Conservation (phyloP, 805 yeast species). For the Nakazawaea ishiwadae region DNA sequence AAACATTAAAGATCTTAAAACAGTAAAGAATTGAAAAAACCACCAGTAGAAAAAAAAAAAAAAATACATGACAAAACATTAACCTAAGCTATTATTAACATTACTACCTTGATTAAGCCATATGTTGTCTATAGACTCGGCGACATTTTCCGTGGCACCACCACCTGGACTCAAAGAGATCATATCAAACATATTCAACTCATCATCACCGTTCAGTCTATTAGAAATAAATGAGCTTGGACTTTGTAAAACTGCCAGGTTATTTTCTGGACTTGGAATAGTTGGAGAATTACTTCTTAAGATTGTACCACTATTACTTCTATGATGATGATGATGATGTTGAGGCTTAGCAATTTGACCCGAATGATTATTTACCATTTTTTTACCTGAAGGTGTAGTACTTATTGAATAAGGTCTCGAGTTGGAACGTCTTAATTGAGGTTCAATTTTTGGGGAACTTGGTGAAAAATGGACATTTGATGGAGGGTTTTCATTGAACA, state of each 20-base stretch:
- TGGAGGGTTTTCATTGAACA: conserved; percentile 11
- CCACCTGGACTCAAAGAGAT: conserved; percentile 8
- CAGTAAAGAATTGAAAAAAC: neutral
- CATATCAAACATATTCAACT: conserved; percentile 12
- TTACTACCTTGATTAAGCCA: conserved; percentile 1
- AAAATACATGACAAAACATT: too few species aligned
- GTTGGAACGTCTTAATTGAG: conserved; percentile 7
- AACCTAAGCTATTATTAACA: too few species aligned
- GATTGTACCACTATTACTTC: conserved; percentile 2
- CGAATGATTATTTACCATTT: conserved; percentile 6
- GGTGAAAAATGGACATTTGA: conserved; percentile 5
- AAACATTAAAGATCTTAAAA: too few species aligned
- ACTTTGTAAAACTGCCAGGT: conserved; percentile 6
- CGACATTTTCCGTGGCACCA: neutral
- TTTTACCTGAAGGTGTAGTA: conserved; percentile 7
- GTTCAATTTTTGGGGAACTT: conserved; percentile 8
- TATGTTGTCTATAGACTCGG: neutral
- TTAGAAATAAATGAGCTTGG: conserved; percentile 6
- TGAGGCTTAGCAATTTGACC: conserved; percentile 12
- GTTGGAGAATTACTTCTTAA: neutral
- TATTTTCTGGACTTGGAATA: conserved; percentile 4
- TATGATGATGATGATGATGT: conserved; percentile 8
- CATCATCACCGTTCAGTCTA: conserved; percentile 4
- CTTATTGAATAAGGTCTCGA: conserved; percentile 10
- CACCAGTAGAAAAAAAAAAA: too few species aligned